Base-by-base conservation (phyloP, 257 asterid species). In the Thymus quinquecostatus region DNA sequence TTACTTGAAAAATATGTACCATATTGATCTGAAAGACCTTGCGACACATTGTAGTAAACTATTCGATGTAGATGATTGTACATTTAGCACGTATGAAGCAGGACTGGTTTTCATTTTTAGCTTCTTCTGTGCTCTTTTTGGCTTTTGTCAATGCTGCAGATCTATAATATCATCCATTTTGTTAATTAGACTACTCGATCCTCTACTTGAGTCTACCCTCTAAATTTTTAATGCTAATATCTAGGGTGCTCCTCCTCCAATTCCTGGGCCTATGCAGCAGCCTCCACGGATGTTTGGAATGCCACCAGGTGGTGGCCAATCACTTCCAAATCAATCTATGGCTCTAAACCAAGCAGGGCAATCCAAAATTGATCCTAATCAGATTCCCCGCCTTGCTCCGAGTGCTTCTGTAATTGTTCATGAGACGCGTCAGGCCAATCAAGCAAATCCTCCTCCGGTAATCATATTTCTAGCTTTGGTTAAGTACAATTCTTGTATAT, bases 391-490 rank as follows among this genome's bases (percentile, higher is more conserved):
- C 66, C 90, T 95, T 51, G 67, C 86, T 69, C 83, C 93, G 34
- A 86, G 83, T 79, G 84, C 95, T 75, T 43, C 88, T 38, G 85
- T 87, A 68, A 80, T 88, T 82, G 62, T 84, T 76, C 94, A 95
- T 73, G 99, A 95, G 80, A 95, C 98, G 55, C 99, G 98, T 75
- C 96, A 87, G 82, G 91, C 85, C 44, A 95, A 95, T 82, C 99
- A 95, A 85, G 97, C 98, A n/a, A 95, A 92, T 72, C 96, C 93
- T 65, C 99, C 99, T 64, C 99, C 98, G 85, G 99, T 95, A 89
- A 83, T 69, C 65, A 32, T 34, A 8, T 30, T 45, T 62, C 60
- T 64, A 57, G 30, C 56, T 64, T 9, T 68, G 6, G 13, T 69
- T 14, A 50, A 54, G 27, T 29, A 12, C 30, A 38, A 28, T 43